Percentiles rank a stretch among this genome's conserved stretches.
These are phyloP conservation scores for Polytrichum formosum DNA, from an alignment of 225 moss, liverwort and hornwort species.

Conservation along the genomic window DNA sequence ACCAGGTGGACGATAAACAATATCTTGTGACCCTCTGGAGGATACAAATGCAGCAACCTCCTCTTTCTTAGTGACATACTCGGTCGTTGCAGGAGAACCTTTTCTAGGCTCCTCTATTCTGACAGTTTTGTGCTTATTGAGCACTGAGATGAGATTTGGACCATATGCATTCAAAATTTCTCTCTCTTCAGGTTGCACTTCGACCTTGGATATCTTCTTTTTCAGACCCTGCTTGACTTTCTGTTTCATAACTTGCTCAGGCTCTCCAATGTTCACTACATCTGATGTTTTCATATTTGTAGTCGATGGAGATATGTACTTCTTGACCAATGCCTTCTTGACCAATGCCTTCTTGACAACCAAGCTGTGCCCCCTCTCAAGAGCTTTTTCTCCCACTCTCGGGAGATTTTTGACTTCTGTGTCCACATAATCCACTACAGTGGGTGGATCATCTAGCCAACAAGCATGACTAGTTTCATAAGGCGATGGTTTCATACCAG, in stretches of 20 bases:
- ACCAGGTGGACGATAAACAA: neutral
- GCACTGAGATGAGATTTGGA: conserved; percentile 13
- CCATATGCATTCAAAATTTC: conserved; percentile 14
- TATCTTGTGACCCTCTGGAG: conserved; percentile 15
- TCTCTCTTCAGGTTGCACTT: conserved; percentile 16
- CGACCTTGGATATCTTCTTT: conserved; percentile 8
- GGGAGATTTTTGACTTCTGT: conserved; percentile 9
- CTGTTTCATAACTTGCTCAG: conserved; percentile 14
- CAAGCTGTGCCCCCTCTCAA: conserved; percentile 3
- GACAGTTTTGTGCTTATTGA: conserved; percentile 7
- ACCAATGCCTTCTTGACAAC: conserved; percentile 26
- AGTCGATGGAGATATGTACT: conserved; percentile 19
- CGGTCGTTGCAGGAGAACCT: conserved; percentile 3
- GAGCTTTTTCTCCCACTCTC: neutral
- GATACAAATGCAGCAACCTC: conserved; percentile 12
- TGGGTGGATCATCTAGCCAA: neutral
- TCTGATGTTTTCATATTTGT: neutral
- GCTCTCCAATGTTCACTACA: conserved; percentile 15
- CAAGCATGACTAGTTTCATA: neutral
- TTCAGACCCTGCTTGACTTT: conserved; percentile 18
- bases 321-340: conserved; percentile 28
- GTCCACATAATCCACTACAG: conserved; percentile 1
- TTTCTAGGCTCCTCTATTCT: conserved; percentile 8
- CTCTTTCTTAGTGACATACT: conserved; percentile 7
- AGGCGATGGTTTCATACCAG: neutral